Conservation (phyloP, 2,329 filamentous ascomycete species). For the Sarocladiaceae sp. region DNA sequence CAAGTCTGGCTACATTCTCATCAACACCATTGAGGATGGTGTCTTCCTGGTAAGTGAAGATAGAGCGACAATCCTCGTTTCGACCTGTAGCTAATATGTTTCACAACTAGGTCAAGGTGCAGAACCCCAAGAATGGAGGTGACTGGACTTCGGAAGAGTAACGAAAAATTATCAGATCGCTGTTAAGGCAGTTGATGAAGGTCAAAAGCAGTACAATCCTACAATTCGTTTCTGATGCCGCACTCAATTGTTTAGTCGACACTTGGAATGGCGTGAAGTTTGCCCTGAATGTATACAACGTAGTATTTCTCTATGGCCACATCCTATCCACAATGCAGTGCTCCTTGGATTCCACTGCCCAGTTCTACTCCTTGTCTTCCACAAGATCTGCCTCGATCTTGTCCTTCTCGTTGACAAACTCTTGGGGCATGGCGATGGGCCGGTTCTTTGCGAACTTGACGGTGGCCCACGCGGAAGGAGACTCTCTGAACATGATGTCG, state of each 20-base stretch:
- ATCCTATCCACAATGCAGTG: no score
- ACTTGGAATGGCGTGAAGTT: no score
- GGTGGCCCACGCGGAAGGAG: slow-evolving; percentile 28
- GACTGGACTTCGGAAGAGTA: slow-evolving; percentile 8
- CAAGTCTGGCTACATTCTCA: slow-evolving; percentile 40
- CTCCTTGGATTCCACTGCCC: no score
- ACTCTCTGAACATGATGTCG: slow-evolving; percentile 34
- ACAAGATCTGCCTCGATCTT: slow-evolving; percentile 18
- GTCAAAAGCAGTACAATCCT: no score
- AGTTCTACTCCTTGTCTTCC: slow-evolving; percentile 13
- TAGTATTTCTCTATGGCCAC: no score
- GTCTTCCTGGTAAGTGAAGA: slow-evolving; percentile 35
- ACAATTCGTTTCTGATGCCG: no score
- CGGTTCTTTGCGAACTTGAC: slow-evolving; percentile 30
- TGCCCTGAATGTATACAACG: no score
- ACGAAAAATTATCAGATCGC: no score
- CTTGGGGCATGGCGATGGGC: slow-evolving; percentile 24
- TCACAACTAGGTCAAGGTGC: slow-evolving; percentile 7
- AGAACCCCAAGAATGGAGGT: slow-evolving; percentile 8
- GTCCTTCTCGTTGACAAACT: slow-evolving; percentile 18
- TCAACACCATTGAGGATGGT: slow-evolving; percentile 48
- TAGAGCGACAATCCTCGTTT: neutral
- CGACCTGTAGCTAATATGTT: neutral
- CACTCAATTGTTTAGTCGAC: no score
- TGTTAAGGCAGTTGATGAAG: no score